Evolutionary conservation across 2,329 filamentous ascomycete species (phyloP), one percentile per base, ranked within the genome.

Genomic region (Microdochium paspali): DNA sequence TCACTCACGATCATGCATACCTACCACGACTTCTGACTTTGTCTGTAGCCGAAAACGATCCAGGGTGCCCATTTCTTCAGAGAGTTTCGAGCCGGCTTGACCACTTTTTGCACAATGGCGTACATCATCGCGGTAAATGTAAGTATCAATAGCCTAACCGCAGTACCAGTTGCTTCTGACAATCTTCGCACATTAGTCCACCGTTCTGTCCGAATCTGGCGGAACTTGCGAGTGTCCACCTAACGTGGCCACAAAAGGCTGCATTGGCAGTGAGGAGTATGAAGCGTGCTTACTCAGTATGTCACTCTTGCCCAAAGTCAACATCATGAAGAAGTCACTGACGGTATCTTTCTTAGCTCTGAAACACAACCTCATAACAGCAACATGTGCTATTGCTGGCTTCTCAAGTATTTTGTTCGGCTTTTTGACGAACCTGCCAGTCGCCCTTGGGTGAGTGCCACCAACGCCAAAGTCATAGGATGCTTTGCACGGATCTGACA

Each of bases 91-190:
- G 88, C 87, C 25, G 88, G 87, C 1, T 63, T 91, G 47, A 89
- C 88, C 2, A 93, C 87, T 2, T 87, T 87, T 60, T 82, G 84
- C 47, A 85, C 84, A 3, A 89, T 90, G 87, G 84, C 86, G 13
- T 91, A 90, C 65, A 91, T 93, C 56, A 90, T 93, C 59, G 84
- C 84, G 9, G 82, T 84, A 52, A 83, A 84, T 56, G 79, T 79
- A 53, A 57, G 72, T 57, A 4, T 5, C 13, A 3, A 28, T 3
- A 13, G 20, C 21, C 3, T 4, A 25, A 4, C 4, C 20, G 21
- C 26, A 20, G 12, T 13, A 31, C 32, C 7, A 26, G 42, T 7
- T 15, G 20, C 10, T 15, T n/a, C 26, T 28, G n/a, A 28, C 26
- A 28, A 28, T 28, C 6, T 10, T 4, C 9, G 13, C 31, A 6